phyloP scores from a whole-genome alignment of 1,139 yeast species.

The Candida mesenterica region DNA sequence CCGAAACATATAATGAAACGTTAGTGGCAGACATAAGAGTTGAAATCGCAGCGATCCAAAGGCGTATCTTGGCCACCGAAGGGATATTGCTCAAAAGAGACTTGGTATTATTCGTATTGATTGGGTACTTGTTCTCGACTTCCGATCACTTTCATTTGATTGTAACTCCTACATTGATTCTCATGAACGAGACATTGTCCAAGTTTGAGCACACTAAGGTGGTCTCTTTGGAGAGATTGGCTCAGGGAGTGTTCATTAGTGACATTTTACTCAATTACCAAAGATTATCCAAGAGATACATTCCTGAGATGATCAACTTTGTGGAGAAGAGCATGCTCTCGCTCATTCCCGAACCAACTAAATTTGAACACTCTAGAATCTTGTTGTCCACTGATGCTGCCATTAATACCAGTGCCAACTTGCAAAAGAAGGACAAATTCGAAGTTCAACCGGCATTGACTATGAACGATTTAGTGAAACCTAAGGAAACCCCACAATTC shows the following conservation, averaged over 20 bases:
- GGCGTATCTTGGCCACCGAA: conserved; percentile 31
- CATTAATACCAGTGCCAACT: conserved; percentile 18
- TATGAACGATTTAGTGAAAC: conserved; percentile 21
- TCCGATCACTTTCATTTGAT: conserved; percentile 95
- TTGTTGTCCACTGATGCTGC: conserved; percentile 6
- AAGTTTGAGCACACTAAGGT: conserved; percentile 38
- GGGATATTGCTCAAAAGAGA: conserved; percentile 41
- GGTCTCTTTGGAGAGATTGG: conserved; percentile 39
- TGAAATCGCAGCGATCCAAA: conserved; percentile 45
- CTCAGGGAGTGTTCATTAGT: conserved; percentile 56
- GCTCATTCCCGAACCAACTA: conserved; percentile 44
- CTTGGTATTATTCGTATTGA: conserved; percentile 61
- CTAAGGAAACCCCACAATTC: conserved; percentile 15
- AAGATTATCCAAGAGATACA: conserved; percentile 69
- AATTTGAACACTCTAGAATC: conserved; percentile 6
- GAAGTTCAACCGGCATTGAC: conserved; percentile 9
- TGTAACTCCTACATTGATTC: conserved; percentile 76
- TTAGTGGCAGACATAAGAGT: conserved; percentile 49
- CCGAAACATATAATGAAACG: conserved; percentile 64
- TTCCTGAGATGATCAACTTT: conserved; percentile 74
- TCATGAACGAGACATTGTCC: conserved; percentile 67
- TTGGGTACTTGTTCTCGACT: conserved; percentile 83
- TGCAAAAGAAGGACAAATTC: conserved; percentile 18
- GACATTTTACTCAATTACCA: conserved; percentile 72
- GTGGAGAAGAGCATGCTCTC: conserved; percentile 51